phyloP scores from a whole-genome alignment of 2,329 filamentous ascomycete genomes.

The Septoria linicola region DNA sequence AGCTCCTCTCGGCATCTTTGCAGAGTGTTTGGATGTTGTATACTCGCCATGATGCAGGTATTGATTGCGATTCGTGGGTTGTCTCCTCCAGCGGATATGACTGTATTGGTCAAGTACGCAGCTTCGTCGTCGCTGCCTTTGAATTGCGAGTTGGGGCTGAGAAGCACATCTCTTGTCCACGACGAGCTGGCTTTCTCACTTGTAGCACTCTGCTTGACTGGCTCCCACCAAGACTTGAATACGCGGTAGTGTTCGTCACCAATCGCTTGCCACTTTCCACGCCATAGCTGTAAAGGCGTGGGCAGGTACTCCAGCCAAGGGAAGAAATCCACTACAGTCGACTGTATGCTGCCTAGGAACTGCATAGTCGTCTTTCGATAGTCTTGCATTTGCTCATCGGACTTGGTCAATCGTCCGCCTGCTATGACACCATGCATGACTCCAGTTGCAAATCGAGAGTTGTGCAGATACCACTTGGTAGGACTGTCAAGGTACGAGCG shows the following conservation, averaged over 20 bases:
- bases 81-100: conserved; percentile 19
- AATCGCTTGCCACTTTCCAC: conserved; percentile 9
- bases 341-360: conserved; percentile 11
- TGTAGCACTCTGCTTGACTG: conserved; percentile 1
- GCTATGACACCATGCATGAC: conserved; percentile 18
- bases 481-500: conserved; percentile 5
- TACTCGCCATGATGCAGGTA: conserved; percentile 18
- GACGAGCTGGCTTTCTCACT: conserved; percentile 3
- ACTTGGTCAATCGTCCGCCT: conserved; percentile 12
- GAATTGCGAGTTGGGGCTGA: conserved; percentile 12
- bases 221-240: conserved; percentile 18
- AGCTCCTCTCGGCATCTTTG: conserved; percentile 7
- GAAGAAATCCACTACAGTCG: conserved; percentile 17
- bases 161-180: conserved; percentile 13
- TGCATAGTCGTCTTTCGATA: conserved; percentile 19
- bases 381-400: conserved; percentile 9
- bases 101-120: conserved; percentile 16
- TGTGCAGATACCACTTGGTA: conserved; percentile 8
- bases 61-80: conserved; percentile 19
- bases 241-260: conserved; percentile 7
- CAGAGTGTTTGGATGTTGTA: conserved; percentile 3
- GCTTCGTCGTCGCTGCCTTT: conserved; percentile 16
- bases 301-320: conserved; percentile 14
- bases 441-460: conserved; percentile 15
- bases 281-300: conserved; percentile 9